These are phyloP conservation scores for Fusarium sterilihyphosum DNA, from an alignment of 2,329 filamentous ascomycete species.

Conservation along the genomic window DNA sequence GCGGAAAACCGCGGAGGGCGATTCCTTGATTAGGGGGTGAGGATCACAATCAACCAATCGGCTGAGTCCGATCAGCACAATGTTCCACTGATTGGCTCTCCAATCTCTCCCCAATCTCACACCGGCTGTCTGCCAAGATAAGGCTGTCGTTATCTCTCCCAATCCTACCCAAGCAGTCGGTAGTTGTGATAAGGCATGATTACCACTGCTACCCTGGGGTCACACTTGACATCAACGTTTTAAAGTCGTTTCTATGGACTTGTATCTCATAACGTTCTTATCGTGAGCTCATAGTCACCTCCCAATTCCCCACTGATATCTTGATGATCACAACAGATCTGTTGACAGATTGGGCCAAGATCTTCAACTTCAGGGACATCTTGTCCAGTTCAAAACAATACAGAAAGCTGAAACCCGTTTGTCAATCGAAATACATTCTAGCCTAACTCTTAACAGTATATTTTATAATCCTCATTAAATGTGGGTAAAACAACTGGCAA, in stretches of 20 bases:
- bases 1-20: background rate
- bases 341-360: background rate
- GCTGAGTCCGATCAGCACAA: background rate
- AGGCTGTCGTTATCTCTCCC: background rate
- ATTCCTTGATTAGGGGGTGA: slow-evolving; percentile 7
- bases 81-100: slow-evolving; percentile 2
- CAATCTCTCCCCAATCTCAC: slow-evolving; percentile 3
- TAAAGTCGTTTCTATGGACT: background rate
- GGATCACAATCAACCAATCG: background rate
- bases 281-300: background rate
- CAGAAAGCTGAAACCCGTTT: too few relatives aligned
- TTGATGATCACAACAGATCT: background rate
- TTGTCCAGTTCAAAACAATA: too few relatives aligned
- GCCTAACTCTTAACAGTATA: too few relatives aligned
- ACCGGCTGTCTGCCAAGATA: background rate
- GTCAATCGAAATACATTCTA: too few relatives aligned
- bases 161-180: background rate
- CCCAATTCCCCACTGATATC: background rate
- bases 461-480: too few relatives aligned
- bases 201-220: background rate
- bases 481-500: too few relatives aligned
- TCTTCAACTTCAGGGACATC: too few relatives aligned
- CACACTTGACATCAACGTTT: accelerated
- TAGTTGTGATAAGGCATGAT: background rate
- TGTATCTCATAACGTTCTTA: background rate